Base-by-base conservation (phyloP, 352 stramenopile species). In the Nothophytophthora sp. region DNA sequence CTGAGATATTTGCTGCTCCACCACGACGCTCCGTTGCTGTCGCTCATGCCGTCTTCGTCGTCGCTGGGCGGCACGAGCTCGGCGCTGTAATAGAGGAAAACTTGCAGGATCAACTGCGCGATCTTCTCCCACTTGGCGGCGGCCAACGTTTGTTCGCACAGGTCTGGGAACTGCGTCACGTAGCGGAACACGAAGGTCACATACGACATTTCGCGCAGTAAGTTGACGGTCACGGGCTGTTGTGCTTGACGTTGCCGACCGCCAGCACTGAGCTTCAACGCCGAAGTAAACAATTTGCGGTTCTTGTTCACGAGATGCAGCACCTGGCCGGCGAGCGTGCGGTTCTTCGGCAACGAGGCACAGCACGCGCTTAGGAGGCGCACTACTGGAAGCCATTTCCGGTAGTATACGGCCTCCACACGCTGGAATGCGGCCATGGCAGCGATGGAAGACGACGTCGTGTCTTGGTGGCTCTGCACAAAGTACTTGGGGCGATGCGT, bases 121-220 rank as follows among this genome's bases (percentile, higher is more conserved):
- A 92, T 79, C 55, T 92, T 92, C 37, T 81, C 79, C 77, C 81
- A 91, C 49, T 92, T 92, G 24, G 68, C 65, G 6, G 54, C 41
- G 10, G 60, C 71, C 18, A 94, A 49, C 30, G 74, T 70, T 66
- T 84, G 63, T 19, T 88, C 67, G 30, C 79, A 89, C 24, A 92
- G 37, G 34, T 91, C 76, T 24, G 75, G 53, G 35, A 91, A 92
- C 52, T 89, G 81, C 7, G 71, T 73, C 13, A 91, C 71, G 40
- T 89, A 90, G n/a, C 81, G 81, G 45, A 95, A 79, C 15, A 92
- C 50, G 41, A 92, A 90, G 20, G 81, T 91, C 49, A 85, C 72
- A 46, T 91, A 89, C 20, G 84, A 75, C 3, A 86, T 54, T 39
- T 95, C 84, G 19, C 75, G 76, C 12, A 95, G 67, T 7, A 89